These are phyloP conservation scores for Cyclocybe aegerita DNA, from an alignment of 768 basidiomycete genomes.

Conservation along the genomic window DNA sequence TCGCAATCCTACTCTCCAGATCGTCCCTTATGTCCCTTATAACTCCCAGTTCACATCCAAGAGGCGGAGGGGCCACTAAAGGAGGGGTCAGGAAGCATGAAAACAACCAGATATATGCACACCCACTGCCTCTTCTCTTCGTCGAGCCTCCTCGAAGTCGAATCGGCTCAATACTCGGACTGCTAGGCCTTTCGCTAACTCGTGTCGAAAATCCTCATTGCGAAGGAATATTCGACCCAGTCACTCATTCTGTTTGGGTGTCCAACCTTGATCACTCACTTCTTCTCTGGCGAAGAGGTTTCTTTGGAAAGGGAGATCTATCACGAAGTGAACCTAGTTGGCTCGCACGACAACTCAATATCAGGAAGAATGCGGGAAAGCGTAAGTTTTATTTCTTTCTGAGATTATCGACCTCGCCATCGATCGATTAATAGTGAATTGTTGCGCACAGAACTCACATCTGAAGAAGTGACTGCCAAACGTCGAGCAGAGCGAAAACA, in stretches of 20 bases:
- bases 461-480: slow-evolving; percentile 89
- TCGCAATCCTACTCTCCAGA: background rate
- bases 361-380: slow-evolving; percentile 53
- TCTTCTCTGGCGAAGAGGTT: slow-evolving; percentile 85
- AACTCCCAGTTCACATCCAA: slow-evolving; percentile 36
- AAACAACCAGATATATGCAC: slow-evolving; percentile 65
- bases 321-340: slow-evolving; percentile 96
- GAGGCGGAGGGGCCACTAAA: slow-evolving; percentile 39
- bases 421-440: background rate
- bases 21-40: slow-evolving; percentile 44
- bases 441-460: slow-evolving; percentile 62
- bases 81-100: slow-evolving; percentile 55
- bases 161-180: slow-evolving; percentile 45
- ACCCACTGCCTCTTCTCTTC: slow-evolving; percentile 67
- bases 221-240: slow-evolving; percentile 72
- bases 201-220: slow-evolving; percentile 70
- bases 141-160: slow-evolving; percentile 40
- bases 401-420: background rate
- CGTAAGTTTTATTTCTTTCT: slow-evolving; percentile 41
- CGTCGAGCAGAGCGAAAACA: slow-evolving; percentile 86
- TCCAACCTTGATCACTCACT: slow-evolving; percentile 58
- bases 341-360: slow-evolving; percentile 78
- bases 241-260: slow-evolving; percentile 90
- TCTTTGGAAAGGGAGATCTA: slow-evolving; percentile 96
- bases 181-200: slow-evolving; percentile 59